A percentile compares a stretch with the other conserved stretches of the same genome.
Evolutionary conservation across 345 rosid species (phyloP).

Genomic region (Ceriops zippeliana): DNA sequence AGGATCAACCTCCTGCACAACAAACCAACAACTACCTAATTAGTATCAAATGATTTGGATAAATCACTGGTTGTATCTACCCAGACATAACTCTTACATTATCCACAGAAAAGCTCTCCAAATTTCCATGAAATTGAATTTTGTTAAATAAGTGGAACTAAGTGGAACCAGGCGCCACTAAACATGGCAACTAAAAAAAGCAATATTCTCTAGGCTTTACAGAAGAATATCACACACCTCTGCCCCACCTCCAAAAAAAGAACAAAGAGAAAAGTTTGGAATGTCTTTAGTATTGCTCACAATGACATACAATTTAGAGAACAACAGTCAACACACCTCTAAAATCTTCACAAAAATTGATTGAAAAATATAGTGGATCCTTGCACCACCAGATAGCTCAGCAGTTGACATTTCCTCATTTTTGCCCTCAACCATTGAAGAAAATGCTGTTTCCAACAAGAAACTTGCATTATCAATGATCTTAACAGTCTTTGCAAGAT

Average conservation of each 20-base stretch:
- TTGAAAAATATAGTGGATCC: slow-evolving; percentile 87
- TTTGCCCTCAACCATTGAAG: slow-evolving; percentile 86
- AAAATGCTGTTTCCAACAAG: slow-evolving; percentile 59
- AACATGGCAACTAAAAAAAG: too few species aligned
- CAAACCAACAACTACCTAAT: neutral
- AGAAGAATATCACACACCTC: too few species aligned
- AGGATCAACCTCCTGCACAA: slow-evolving; percentile 85
- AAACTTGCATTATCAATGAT: slow-evolving; percentile 12
- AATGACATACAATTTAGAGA: neutral
- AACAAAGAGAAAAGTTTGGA: neutral
- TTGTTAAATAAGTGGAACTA: too few species aligned
- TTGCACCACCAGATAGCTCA: slow-evolving; percentile 95
- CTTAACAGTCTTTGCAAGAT: slow-evolving; percentile 2
- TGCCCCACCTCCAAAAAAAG: neutral
- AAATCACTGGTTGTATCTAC: too few species aligned
- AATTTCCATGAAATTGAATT: too few species aligned
- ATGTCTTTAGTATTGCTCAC: neutral
- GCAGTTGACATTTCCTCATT: slow-evolving; percentile 90
- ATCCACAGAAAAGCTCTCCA: too few species aligned
- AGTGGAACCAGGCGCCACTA: too few species aligned
- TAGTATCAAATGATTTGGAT: neutral
- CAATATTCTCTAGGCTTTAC: too few species aligned
- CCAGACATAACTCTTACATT: too few species aligned
- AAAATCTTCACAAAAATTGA: slow-evolving; percentile 82
- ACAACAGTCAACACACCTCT: slow-evolving; percentile 46